Evolutionary conservation across 768 basidiomycete species (phyloP).

Genomic region (Lactarius quietus): DNA sequence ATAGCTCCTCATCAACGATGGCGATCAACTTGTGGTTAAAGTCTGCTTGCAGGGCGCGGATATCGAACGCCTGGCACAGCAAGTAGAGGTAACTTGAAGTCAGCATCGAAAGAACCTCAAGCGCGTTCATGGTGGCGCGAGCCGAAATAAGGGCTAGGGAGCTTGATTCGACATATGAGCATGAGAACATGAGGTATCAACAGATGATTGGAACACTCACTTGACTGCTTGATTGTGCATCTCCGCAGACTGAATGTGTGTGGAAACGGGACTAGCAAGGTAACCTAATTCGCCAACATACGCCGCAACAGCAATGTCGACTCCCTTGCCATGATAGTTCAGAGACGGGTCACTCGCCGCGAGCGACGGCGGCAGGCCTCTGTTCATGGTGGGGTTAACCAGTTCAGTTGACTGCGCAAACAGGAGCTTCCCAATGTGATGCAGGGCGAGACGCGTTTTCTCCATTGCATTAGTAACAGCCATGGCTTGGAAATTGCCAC

Average conservation of each 20-base stretch:
- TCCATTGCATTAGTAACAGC: conserved; percentile 85
- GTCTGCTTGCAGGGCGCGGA: conserved; percentile 70
- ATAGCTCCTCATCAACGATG: conserved; percentile 51
- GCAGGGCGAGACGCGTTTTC: conserved; percentile 62
- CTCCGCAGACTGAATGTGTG: conserved; percentile 82
- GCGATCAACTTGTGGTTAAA: conserved; percentile 48
- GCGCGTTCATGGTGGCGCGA: conserved; percentile 71
- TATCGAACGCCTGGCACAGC: conserved; percentile 82
- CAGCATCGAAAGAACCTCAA: conserved; percentile 74
- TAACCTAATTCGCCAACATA: conserved; percentile 80
- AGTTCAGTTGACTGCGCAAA: conserved; percentile 63
- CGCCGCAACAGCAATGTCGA: conserved; percentile 81
- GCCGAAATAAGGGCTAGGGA: conserved; percentile 83
- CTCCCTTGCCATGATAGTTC: conserved; percentile 80
- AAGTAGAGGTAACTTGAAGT: conserved; percentile 74
- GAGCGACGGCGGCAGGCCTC: conserved; percentile 76
- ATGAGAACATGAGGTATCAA: not conserved
- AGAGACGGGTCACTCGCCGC: conserved; percentile 77
- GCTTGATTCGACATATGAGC: conserved; percentile 38
- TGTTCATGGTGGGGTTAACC: conserved; percentile 77
- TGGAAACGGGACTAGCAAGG: conserved; percentile 80
- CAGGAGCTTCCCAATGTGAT: conserved; percentile 49
- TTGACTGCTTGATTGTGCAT: conserved; percentile 94
- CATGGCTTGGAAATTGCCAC: conserved; percentile 90
- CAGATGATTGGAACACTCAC: conserved; percentile 41